Conservation (phyloP, 1,284 basidiomycete species). For the Cutaneotrichosporon daszewskae region DNA sequence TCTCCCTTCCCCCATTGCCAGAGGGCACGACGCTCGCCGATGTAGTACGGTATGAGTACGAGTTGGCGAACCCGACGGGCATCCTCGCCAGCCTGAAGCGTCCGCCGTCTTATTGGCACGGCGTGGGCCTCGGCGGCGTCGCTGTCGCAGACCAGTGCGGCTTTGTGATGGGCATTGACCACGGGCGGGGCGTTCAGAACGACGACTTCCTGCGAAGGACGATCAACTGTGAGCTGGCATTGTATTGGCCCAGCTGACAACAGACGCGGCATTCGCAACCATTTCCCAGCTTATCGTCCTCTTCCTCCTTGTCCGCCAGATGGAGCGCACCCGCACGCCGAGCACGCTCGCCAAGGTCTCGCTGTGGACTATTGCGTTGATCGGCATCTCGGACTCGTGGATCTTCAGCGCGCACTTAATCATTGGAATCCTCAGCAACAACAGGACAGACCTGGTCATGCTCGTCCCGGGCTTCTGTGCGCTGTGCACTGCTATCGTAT, state of each 20-base stretch:
- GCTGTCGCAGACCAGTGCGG: slow-evolving; percentile 73
- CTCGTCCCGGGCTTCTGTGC: slow-evolving; percentile 73
- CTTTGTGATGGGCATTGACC: slow-evolving; percentile 60
- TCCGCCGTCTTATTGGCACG: slow-evolving; percentile 38
- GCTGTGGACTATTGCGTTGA: slow-evolving; percentile 70
- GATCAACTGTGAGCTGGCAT: slow-evolving; percentile 62
- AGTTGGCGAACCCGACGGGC: slow-evolving; percentile 39
- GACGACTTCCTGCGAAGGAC: slow-evolving; percentile 68
- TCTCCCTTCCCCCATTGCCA: slow-evolving; percentile 40
- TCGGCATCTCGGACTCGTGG: slow-evolving; percentile 69
- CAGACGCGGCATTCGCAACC: slow-evolving; percentile 58
- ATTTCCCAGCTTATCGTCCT: slow-evolving; percentile 64
- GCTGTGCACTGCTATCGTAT: slow-evolving; percentile 44
- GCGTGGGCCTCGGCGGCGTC: slow-evolving; percentile 54
- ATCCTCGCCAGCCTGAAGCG: slow-evolving; percentile 26
- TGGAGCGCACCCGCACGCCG: slow-evolving; percentile 67
- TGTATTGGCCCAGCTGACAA: neutral
- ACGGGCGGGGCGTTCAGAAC: slow-evolving; percentile 61
- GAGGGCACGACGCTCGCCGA: slow-evolving; percentile 17
- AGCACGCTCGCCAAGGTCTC: slow-evolving; percentile 70
- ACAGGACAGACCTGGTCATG: slow-evolving; percentile 67
- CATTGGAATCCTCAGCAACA: slow-evolving; percentile 72
- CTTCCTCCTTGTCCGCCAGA: slow-evolving; percentile 64
- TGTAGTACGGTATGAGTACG: slow-evolving; percentile 34
- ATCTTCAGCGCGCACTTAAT: slow-evolving; percentile 79